phyloP scores from a whole-genome alignment of 2,329 filamentous ascomycete genomes.

The Cytospora piceae region DNA sequence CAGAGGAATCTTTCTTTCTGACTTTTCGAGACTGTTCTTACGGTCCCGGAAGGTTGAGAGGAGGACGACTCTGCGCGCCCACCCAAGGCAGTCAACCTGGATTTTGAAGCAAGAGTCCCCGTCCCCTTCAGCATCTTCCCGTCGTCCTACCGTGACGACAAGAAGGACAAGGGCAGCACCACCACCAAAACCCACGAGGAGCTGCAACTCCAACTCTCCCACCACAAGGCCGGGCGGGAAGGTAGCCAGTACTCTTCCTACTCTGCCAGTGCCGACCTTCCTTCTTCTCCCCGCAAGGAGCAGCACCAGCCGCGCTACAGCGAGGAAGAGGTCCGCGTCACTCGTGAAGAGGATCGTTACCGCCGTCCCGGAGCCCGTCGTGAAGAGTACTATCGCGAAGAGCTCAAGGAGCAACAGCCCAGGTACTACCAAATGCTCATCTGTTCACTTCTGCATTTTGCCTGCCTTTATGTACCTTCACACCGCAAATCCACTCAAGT shows the following conservation, averaged over 20 bases:
- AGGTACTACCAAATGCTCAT: slow-evolving; percentile 31
- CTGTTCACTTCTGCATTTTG: slow-evolving; percentile 18
- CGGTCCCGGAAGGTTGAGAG: slow-evolving; percentile 46
- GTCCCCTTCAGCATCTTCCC: slow-evolving; percentile 99
- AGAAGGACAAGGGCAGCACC: slow-evolving; percentile 61
- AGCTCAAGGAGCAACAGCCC: slow-evolving; percentile 43
- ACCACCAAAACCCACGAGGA: slow-evolving; percentile 73
- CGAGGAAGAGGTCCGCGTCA: slow-evolving; percentile 84
- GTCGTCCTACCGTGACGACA: slow-evolving; percentile 72
- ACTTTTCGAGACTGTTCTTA: slow-evolving; percentile 51
- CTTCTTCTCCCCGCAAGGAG: slow-evolving; percentile 56
- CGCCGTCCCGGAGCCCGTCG: slow-evolving; percentile 69
- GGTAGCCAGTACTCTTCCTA: slow-evolving; percentile 79
- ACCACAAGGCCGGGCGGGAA: slow-evolving; percentile 95
- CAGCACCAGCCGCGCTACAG: slow-evolving; percentile 56
- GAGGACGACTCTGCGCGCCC: slow-evolving; percentile 49
- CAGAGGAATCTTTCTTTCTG: slow-evolving; percentile 61
- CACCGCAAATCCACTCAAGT: not conserved
- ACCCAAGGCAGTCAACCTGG: slow-evolving; percentile 89
- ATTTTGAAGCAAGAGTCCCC: slow-evolving; percentile 99
- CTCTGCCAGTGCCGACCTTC: slow-evolving; percentile 60
- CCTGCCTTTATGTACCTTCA: not conserved
- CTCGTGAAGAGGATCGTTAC: slow-evolving; percentile 76
- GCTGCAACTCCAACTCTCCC: slow-evolving; percentile 76
- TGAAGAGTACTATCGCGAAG: slow-evolving; percentile 56